A percentile compares a stretch with the other conserved stretches of the same genome.
phyloP scores from a whole-genome alignment of 106 monocot genomes.

The Dioscorea dumetorum region DNA sequence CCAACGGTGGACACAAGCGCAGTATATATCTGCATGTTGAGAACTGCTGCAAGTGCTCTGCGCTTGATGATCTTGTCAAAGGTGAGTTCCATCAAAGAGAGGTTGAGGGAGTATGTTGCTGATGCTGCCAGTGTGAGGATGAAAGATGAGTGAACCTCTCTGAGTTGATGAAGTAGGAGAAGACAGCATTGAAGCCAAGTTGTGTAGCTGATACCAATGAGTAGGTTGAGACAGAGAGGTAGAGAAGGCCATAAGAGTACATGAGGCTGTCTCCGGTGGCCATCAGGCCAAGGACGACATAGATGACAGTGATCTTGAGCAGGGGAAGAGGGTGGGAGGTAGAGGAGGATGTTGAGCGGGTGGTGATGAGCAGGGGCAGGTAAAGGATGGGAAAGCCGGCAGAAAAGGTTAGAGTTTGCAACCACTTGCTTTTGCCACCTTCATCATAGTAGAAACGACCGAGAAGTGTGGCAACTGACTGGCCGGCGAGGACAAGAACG shows the following conservation, averaged over 20 bases:
- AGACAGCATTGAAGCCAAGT: slow-evolving; percentile 47
- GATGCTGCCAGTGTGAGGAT: neutral
- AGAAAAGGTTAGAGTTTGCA: neutral
- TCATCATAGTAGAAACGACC: slow-evolving; percentile 4
- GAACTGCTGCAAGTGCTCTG: neutral
- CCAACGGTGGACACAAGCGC: neutral
- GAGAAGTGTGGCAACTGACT: neutral
- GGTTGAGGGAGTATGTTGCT: neutral
- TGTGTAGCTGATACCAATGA: slow-evolving; percentile 49
- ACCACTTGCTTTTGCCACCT: slow-evolving; percentile 4
- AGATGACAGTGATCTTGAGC: neutral
- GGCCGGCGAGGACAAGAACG: slow-evolving; percentile 3
- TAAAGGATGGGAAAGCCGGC: slow-evolving; percentile 2
- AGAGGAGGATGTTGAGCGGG: neutral
- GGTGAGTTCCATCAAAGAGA: neutral
- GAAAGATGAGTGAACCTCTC: slow-evolving; percentile 35
- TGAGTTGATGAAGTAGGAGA: slow-evolving; percentile 41
- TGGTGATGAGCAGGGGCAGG: neutral
- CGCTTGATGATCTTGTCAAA: neutral
- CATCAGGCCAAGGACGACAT: slow-evolving; percentile 23
- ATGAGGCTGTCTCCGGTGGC: slow-evolving; percentile 33
- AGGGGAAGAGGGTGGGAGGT: neutral
- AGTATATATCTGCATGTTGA: neutral
- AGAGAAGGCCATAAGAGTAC: slow-evolving; percentile 60
- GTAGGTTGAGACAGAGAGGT: slow-evolving; percentile 57